Base-by-base conservation (phyloP, 2,329 filamentous ascomycete genomes). In the Aureobasidium leucospermi region DNA sequence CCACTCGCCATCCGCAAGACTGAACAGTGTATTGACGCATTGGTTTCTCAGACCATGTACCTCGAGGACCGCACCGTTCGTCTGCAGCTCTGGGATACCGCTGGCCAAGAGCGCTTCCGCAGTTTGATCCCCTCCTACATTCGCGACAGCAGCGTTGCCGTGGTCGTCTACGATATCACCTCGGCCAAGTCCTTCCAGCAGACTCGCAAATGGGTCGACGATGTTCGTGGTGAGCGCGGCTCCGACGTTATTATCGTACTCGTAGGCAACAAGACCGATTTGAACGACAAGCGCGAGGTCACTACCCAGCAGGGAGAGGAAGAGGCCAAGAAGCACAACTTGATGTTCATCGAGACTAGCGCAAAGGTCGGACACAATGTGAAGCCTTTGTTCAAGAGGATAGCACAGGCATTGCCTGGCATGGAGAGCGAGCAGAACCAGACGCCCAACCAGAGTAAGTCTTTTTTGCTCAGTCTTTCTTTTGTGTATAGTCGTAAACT, bases 281-380 rank as follows among this genome's bases (percentile, higher is more conserved):
- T 99, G 74, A 96, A 94, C 75, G 94, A 99, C 75, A 97, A 96
- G 83, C 85, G 94, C 59, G 93, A 99, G 76, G 94, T 99, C 62
- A 99, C 93, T 43, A 95, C 91, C 38, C 87, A 89, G 71, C 92
- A 97, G 75, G 94, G 94, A 62, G 94, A 99, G 75, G 94, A 97
- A 68, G 94, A 99, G 78, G 93, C 93, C 45, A 96, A 96, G 83
- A 93, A 93, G 81, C 93, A 96, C 75, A 94, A 94, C 66, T 79
- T 96, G 66, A 96, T 99, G 89, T 99, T 99, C 71, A 94, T 99
- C 68, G 94, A 99, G 81, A 99, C 94, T 58, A 96, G 91, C 74
- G 94, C 94, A 58, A 99, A 99, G 81, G 82, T 96, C 11, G 92
- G 95, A 42, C 91, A 97, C 76, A 99, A 99, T 72, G 95, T 99